A percentile compares a stretch with the other conserved stretches of the same genome.
phyloP scores from a whole-genome alignment of 352 stramenopile species.

The Globisporangium lucens region DNA sequence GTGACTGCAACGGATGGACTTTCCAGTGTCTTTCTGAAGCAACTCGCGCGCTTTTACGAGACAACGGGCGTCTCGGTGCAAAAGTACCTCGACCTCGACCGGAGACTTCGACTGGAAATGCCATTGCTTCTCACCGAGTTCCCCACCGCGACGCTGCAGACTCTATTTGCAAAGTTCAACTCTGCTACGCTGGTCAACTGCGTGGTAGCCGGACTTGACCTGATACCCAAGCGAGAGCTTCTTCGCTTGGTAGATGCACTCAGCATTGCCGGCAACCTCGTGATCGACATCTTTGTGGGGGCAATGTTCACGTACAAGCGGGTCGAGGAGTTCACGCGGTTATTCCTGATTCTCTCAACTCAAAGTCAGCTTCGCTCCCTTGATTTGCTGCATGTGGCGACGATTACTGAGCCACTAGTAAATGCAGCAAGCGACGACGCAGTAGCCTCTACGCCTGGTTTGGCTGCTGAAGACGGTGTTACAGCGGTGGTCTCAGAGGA shows the following conservation, averaged over 20 bases:
- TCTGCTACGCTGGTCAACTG: conserved; percentile 34
- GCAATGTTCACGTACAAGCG: conserved; percentile 33
- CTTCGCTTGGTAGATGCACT: conserved; percentile 49
- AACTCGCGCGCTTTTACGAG: conserved; percentile 56
- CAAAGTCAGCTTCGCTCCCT: conserved; percentile 36
- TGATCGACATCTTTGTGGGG: conserved; percentile 40
- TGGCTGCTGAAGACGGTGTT: no score
- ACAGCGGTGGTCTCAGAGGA: background rate
- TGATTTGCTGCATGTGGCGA: conserved; percentile 26
- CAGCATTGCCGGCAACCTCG: conserved; percentile 22
- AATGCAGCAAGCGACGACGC: conserved; percentile 15
- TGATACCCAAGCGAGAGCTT: conserved; percentile 44
- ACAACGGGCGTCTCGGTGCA: conserved; percentile 32
- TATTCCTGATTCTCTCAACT: conserved; percentile 42
- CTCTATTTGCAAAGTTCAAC: conserved; percentile 53
- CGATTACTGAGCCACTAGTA: background rate
- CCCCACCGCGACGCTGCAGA: conserved; percentile 46
- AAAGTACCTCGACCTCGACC: conserved; percentile 43
- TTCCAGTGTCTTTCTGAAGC: conserved; percentile 35
- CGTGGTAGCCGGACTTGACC: conserved; percentile 30
- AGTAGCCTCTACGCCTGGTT: background rate
- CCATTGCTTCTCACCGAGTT: conserved; percentile 44
- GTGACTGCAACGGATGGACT: conserved; percentile 27
- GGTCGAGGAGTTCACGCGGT: conserved; percentile 27
- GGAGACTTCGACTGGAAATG: conserved; percentile 24